Percentiles rank a stretch among this genome's conserved stretches.
Conservation (phyloP, 2,329 filamentous ascomycete genomes). For the Sordariomycetes sp. region DNA sequence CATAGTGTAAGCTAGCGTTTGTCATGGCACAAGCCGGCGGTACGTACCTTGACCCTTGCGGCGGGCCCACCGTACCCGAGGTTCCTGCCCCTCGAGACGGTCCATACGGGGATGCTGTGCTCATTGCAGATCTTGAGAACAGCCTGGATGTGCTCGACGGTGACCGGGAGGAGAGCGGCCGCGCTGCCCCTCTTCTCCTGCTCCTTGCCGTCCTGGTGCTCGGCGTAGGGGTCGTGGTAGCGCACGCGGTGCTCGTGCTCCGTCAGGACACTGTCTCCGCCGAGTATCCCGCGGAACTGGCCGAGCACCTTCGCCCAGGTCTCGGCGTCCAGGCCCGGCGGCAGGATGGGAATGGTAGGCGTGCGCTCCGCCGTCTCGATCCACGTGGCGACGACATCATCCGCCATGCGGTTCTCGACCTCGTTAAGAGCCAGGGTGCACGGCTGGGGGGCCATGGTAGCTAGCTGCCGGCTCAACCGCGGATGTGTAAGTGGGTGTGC, state of each 20-base stretch:
- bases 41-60: constrained; percentile 19
- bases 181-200: constrained; percentile 3
- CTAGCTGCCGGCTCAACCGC: too few relatives aligned
- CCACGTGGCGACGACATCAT: constrained; percentile 1
- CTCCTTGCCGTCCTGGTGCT: constrained; percentile 1
- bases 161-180: constrained; percentile 21
- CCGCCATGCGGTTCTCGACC: constrained; percentile 1
- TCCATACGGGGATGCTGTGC: constrained; percentile 21
- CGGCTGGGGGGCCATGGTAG: background rate
- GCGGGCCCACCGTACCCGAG: constrained; percentile 31
- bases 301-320: background rate
- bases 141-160: constrained; percentile 17
- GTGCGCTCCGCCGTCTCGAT: background rate
- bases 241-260: background rate
- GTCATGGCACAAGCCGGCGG: background rate
- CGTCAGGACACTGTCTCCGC: background rate
- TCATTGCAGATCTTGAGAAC: constrained; percentile 17
- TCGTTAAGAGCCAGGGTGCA: background rate
- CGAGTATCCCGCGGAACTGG: background rate
- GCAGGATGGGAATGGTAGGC: background rate
- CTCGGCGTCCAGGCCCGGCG: background rate
- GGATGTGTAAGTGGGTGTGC: background rate
- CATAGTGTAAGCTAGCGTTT: background rate
- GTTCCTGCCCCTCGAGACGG: constrained; percentile 26
- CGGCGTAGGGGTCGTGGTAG: constrained; percentile 1